phyloP scores from a whole-genome alignment of 2,329 filamentous ascomycete species.

The Metarhizium sp. region DNA sequence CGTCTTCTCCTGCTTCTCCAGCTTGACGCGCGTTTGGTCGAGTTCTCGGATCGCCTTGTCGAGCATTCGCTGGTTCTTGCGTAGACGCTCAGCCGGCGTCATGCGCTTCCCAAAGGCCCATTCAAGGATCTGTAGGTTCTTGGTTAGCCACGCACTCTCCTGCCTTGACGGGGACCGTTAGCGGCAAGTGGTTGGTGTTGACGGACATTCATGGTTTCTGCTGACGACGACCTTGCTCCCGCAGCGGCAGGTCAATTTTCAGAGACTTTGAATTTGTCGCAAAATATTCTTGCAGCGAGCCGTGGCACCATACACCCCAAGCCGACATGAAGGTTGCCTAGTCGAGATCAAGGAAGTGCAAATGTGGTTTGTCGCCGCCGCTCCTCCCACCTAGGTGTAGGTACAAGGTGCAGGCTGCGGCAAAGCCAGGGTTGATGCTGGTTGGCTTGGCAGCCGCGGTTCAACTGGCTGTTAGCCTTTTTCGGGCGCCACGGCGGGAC shows the following conservation, averaged over 20 bases:
- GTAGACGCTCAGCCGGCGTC: conserved; percentile 85
- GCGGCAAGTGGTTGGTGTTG: too few species aligned
- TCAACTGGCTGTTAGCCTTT: too few species aligned
- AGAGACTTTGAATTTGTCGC: not conserved
- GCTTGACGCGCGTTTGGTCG: conserved; percentile 86
- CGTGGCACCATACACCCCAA: not conserved
- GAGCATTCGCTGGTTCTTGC: conserved; percentile 91
- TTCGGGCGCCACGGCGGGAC: too few species aligned
- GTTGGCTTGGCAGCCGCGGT: conserved; percentile 6
- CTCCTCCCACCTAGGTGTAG: conserved; percentile 1
- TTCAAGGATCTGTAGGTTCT: conserved; percentile 67
- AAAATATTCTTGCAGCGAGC: not conserved
- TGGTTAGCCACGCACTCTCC: conserved; percentile 3
- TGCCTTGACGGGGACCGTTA: not conserved
- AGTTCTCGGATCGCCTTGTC: conserved; percentile 97
- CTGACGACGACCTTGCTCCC: not conserved
- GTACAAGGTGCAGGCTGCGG: not conserved
- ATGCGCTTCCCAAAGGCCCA: conserved; percentile 99
- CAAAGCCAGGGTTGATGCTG: not conserved
- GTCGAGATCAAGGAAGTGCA: conserved; percentile 2
- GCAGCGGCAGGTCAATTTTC: not conserved
- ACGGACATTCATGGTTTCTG: conserved; percentile 47
- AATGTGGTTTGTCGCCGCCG: not conserved
- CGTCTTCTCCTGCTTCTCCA: conserved; percentile 98
- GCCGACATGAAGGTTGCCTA: not conserved